Evolutionary conservation across 164 flowering plant species (phyloP).

Genomic region (Magnolia kwangsiensis): DNA sequence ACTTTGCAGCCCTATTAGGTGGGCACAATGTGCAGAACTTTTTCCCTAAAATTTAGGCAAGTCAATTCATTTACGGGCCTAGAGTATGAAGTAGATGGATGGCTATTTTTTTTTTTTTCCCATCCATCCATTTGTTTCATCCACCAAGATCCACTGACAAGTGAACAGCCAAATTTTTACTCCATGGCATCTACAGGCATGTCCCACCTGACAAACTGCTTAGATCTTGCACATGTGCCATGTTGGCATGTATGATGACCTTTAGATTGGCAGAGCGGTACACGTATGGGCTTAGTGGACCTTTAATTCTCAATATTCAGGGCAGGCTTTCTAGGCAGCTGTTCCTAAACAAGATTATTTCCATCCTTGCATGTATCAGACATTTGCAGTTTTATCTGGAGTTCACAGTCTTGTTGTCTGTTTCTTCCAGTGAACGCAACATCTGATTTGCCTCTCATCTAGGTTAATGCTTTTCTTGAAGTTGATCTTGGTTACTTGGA

Average conservation of each 20-base stretch:
- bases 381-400: slow-evolving; percentile 93
- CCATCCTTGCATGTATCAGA: slow-evolving; percentile 33
- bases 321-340: not conserved
- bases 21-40: not conserved
- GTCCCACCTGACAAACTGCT: not conserved
- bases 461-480: no score
- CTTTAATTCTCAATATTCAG: not conserved
- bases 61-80: not conserved
- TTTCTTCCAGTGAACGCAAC: no score
- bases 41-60: not conserved
- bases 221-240: not conserved
- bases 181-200: not conserved
- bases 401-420: slow-evolving; percentile 92
- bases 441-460: no score
- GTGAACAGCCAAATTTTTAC: not conserved
- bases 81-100: not conserved
- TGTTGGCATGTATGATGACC: not conserved
- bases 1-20: no score
- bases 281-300: not conserved
- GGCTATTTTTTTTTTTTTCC: not conserved
- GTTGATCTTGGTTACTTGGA: no score
- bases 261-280: not conserved
- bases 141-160: not conserved
- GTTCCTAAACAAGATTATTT: not conserved
- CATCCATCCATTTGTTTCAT: no score